Base-by-base conservation (phyloP, 345 rosid genomes). In the Anacardium occidentale region DNA sequence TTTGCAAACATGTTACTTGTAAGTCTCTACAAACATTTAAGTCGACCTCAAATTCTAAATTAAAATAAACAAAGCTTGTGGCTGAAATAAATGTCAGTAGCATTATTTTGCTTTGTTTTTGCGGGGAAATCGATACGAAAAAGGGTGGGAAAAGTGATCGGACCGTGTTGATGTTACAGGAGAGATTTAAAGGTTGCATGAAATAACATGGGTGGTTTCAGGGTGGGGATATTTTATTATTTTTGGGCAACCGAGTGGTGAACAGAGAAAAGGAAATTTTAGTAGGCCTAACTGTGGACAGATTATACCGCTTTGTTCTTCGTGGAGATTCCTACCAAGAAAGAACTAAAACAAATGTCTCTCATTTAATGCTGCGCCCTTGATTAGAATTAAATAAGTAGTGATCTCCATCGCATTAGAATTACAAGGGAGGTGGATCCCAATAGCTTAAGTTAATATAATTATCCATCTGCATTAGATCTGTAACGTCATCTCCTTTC, bases 271-370 rank as follows among this genome's bases (percentile, higher is more conserved):
- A 29, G 32, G 40, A 73, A 70, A 76, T 4, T 37, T 58, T 5
- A 58, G n/a, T n/a, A 26, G 53, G 60, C 11, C 67, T 50, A 64
- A 60, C 5, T 66, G 13, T 18, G 18, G 63, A 53, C 51, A 40
- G 64, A 68, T 75, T 67, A 53, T 25, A 5, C 47, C 58, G 5
- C 1, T 32, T 40, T 37, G 24, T 26, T 66, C 42, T 54, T 10
- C 20, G 21, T 14, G 26, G 61, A 68, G 61, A 77, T 70, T 71
- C 77, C 69, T 6, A 63, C 15, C 44, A 22, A 34, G 40, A 50
- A 69, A 1, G 8, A 40, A 3, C 10, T 17, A n/a, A 42, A 17
- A 26, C 17, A 37, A 34, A 34, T 34, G 37, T 34, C 37, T 34
- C 5, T 3, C 4, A 34, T 34, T 34, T 32, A 32, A 32, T 32